Evolutionary conservation across 78 protist species (phyloP), one percentile per base, ranked within the genome.

Genomic region (Dictyostelium citrinum): DNA sequence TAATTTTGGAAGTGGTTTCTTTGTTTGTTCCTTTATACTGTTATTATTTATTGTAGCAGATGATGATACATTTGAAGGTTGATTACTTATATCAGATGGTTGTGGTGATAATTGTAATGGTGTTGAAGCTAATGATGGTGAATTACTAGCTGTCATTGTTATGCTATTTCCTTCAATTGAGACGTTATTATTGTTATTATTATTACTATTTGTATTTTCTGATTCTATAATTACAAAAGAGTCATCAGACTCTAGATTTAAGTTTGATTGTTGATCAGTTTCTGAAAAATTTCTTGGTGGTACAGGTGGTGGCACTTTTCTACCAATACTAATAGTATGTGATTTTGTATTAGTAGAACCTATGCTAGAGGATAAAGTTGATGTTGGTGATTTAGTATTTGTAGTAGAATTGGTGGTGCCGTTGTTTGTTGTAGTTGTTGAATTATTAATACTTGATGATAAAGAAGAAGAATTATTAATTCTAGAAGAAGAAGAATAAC

Each of bases 401-500:
- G 27, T 14, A 5, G 35, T 43, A 9, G 51, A 0, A 1, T 9
- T 10, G 51, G 51, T 10, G 4, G 51, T 10, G 51, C n/a, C n/a
- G n/a, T n/a, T n/a, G n/a, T n/a, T n/a, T n/a, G 51, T 43, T 9
- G 51, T 43, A 0, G 51, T 9, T 10, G 51, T 43, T 43, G 51
- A 43, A 70, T 33, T 31, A 31, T 29, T 70, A 16, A 27, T 20
- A 33, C 37, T 70, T 5, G 39, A 33, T 12, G 77, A 27, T 29
- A 31, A 70, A 3, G 35, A 64, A 3, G 72, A 64, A 2, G 35
- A 24, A 9, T 83, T 60, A 29, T 41, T 39, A 17, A 86, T 41
- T 67, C 93, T 58, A 2, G 86, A 78, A 3, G 93, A 88, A 6
- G 83, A 74, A 3, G 33, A 58, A 67, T 88, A 88, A 22, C 14